Conservation (phyloP, 2,329 filamentous ascomycete species). For the Penicillium frequentans region DNA sequence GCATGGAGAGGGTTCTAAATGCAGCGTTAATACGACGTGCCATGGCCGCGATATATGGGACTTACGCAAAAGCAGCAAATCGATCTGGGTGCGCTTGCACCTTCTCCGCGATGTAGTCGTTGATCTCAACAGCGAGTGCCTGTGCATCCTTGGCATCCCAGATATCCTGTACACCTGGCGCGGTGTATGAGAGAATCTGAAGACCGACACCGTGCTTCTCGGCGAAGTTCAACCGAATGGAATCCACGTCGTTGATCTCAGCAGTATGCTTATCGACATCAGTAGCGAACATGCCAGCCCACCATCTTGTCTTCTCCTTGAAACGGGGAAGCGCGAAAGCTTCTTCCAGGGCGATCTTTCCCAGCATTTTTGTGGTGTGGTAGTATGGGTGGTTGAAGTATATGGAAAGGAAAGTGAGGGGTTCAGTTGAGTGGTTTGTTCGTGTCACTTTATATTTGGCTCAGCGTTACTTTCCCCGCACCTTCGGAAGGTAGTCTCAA, state of each 20-base stretch:
- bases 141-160: slow-evolving; percentile 47
- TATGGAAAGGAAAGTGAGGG: neutral
- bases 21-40: neutral
- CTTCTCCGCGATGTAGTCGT: slow-evolving; percentile 47
- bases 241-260: slow-evolving; percentile 55
- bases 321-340: slow-evolving; percentile 62
- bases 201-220: slow-evolving; percentile 50
- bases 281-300: slow-evolving; percentile 61
- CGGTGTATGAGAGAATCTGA: slow-evolving; percentile 50
- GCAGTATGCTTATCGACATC: slow-evolving; percentile 58
- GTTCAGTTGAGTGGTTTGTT: neutral
- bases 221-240: slow-evolving; percentile 44
- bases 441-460: neutral
- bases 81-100: slow-evolving; percentile 45
- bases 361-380: slow-evolving; percentile 46
- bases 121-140: slow-evolving; percentile 46
- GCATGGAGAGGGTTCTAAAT: slow-evolving; percentile 39
- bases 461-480: slow-evolving; percentile 9
- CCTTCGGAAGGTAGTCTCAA: slow-evolving; percentile 2
- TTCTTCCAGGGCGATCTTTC: slow-evolving; percentile 64
- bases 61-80: slow-evolving; percentile 47
- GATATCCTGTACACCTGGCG: slow-evolving; percentile 51
- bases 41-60: neutral
- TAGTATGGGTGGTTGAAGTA: neutral
- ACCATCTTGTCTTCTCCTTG: slow-evolving; percentile 60